Conservation (phyloP, 495 filamentous ascomycete species). For the Cladorrhinum samala region DNA sequence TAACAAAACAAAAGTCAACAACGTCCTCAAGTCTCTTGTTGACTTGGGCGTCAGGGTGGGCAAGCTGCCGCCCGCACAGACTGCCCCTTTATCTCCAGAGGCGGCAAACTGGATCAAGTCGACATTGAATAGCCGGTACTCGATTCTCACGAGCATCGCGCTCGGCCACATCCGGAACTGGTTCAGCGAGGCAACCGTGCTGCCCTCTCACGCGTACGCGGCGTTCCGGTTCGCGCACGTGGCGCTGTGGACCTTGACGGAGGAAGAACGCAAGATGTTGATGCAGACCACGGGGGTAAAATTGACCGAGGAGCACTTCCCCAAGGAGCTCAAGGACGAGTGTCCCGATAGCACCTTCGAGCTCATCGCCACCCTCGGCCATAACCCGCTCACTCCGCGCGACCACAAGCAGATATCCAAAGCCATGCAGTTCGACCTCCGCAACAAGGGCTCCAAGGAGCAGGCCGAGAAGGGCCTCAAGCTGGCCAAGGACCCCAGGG, state of each 20-base stretch:
- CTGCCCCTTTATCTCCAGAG: neutral
- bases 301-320: neutral
- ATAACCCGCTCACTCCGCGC: neutral
- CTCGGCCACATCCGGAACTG: constrained; percentile 1
- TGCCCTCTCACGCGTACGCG: neutral
- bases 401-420: constrained; percentile 3
- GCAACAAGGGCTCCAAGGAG: neutral
- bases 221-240: constrained; percentile 1
- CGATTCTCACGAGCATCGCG: neutral
- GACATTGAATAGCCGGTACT: neutral
- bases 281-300: neutral
- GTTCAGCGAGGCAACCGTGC: neutral
- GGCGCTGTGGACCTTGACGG: neutral
- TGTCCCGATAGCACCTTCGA: neutral
- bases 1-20: neutral
- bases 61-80: neutral
- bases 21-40: neutral
- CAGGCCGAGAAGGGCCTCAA: neutral
- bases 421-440: constrained; percentile 1
- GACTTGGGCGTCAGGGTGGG: neutral
- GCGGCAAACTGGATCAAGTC: neutral
- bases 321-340: neutral
- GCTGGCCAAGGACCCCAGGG: neutral
- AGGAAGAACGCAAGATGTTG: neutral
- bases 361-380: neutral